Evolutionary conservation across 2,329 filamentous ascomycete genomes (phyloP).

Genomic region (Epichloe sibirici): DNA sequence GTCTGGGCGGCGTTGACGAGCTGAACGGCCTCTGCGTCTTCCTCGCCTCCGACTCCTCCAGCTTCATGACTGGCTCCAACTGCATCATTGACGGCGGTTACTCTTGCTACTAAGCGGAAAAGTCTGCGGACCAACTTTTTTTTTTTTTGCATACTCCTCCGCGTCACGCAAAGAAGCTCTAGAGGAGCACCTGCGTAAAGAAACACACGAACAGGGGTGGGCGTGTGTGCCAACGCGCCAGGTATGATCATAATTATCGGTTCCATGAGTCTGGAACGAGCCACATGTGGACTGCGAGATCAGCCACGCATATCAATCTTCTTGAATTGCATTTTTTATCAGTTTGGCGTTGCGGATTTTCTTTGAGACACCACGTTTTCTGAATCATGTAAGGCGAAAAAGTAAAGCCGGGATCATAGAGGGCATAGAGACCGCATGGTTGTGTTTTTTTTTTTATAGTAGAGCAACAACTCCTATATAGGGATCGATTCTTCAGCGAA

Average conservation of each 20-base stretch:
- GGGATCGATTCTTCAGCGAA: neutral
- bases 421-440: slow-evolving; percentile 3
- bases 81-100: slow-evolving; percentile 60
- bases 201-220: no score
- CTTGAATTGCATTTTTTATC: neutral
- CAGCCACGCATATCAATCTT: neutral
- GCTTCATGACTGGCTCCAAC: slow-evolving; percentile 70
- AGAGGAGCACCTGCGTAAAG: neutral
- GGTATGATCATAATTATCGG: neutral
- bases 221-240: neutral
- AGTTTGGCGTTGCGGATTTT: slow-evolving; percentile 1
- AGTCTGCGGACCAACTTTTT: neutral
- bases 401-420: neutral
- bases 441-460: neutral
- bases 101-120: slow-evolving; percentile 41
- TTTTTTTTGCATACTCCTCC: neutral
- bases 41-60: slow-evolving; percentile 58
- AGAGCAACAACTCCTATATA: neutral
- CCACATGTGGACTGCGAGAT: neutral
- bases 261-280: neutral
- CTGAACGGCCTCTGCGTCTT: slow-evolving; percentile 68
- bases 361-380: neutral
- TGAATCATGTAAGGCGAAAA: neutral
- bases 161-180: neutral
- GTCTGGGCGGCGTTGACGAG: slow-evolving; percentile 61